A percentile compares a stretch with the other conserved stretches of the same genome.
phyloP scores from a whole-genome alignment of 345 rosid genomes.

The Eucalyptus curtisii region DNA sequence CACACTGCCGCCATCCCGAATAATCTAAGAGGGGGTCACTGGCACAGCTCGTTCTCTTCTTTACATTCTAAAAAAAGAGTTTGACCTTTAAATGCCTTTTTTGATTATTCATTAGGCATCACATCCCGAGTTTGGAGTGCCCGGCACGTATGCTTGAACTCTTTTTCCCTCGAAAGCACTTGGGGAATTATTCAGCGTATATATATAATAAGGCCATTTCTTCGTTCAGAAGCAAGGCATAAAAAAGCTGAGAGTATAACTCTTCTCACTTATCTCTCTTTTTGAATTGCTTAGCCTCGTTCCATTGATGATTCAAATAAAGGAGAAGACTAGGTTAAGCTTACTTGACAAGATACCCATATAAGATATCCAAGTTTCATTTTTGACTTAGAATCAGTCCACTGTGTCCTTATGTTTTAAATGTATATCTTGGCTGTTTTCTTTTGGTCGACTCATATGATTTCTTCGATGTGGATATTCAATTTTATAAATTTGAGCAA shows the following conservation, averaged over 20 bases:
- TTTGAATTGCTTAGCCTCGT: background rate
- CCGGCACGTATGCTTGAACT: background rate
- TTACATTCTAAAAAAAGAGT: background rate
- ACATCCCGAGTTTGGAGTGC: background rate
- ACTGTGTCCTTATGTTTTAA: background rate
- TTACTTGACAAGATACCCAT: background rate
- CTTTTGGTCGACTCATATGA: background rate
- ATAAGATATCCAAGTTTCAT: background rate
- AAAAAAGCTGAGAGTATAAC: background rate
- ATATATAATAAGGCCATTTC: background rate
- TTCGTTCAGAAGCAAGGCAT: background rate
- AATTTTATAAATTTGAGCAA: background rate
- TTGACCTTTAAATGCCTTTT: background rate
- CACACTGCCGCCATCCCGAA: background rate
- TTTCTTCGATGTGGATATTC: background rate
- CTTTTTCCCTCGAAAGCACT: background rate
- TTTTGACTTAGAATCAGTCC: background rate
- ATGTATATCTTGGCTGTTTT: background rate
- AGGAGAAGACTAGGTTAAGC: background rate
- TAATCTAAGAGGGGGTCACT: background rate
- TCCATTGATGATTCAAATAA: background rate
- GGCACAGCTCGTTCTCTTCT: background rate
- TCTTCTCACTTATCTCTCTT: background rate
- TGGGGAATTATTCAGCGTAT: background rate
- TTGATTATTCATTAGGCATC: background rate